Evolutionary conservation across 345 rosid genomes (phyloP).

Genomic region (Cochlearia excelsa): DNA sequence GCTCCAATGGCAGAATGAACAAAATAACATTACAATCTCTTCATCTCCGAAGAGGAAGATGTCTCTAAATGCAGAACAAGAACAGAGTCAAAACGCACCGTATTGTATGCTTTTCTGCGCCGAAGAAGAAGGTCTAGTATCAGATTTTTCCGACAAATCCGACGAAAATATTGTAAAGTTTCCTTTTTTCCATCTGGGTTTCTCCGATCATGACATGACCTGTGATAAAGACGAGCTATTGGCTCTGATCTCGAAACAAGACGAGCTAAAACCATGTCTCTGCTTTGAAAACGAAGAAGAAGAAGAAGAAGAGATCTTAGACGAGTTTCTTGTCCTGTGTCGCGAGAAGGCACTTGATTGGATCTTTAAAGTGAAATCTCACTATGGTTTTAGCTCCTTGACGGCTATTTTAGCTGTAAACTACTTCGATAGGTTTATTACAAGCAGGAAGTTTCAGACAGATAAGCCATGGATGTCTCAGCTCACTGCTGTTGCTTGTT

Average conservation of each 20-base stretch:
- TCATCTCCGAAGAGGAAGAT: conserved; percentile 49
- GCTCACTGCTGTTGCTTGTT: conserved; percentile 79
- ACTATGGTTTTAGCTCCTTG: conserved; percentile 64
- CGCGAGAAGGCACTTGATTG: conserved; percentile 74
- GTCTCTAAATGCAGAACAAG: conserved; percentile 47
- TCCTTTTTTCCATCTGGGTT: conserved; percentile 39
- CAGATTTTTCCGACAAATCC: conserved; percentile 30
- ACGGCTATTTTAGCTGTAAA: conserved; percentile 77
- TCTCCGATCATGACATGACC: conserved; percentile 49
- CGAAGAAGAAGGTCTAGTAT: conserved; percentile 39
- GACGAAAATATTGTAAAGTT: conserved; percentile 21
- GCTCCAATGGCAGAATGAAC: conserved; percentile 56
- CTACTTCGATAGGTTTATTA: conserved; percentile 80
- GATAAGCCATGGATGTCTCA: conserved; percentile 97
- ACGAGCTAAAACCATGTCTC: conserved; percentile 42
- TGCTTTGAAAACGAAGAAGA: too few species aligned
- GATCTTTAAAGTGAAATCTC: conserved; percentile 61
- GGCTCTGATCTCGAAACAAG: conserved; percentile 54
- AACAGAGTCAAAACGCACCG: conserved; percentile 37
- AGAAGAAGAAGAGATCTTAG: conserved; percentile 24
- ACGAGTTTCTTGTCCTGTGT: conserved; percentile 31
- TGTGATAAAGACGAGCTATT: conserved; percentile 65
- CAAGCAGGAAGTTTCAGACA: conserved; percentile 54
- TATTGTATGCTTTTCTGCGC: conserved; percentile 57
- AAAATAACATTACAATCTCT: conserved; percentile 39